phyloP scores from a whole-genome alignment of 2,329 filamentous ascomycete genomes.

The Ascomycota sp. region DNA sequence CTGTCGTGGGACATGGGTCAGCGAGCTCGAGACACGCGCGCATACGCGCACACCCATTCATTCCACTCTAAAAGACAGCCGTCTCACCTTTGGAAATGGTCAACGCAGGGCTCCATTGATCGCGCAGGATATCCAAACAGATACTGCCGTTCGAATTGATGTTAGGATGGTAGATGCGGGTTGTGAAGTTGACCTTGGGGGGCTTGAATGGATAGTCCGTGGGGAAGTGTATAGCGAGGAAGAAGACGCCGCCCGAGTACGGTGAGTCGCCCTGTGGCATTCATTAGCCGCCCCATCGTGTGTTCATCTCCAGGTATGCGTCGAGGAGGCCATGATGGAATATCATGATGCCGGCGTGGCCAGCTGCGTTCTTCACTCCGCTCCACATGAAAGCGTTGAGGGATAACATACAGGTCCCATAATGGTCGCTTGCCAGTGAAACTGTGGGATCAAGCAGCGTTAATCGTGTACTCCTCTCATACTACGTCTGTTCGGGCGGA shows the following conservation, averaged over 20 bases:
- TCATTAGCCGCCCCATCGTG: neutral
- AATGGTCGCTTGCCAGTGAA: constrained; percentile 99
- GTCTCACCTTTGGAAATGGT: constrained; percentile 85
- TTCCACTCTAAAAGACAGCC: neutral
- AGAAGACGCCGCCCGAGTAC: constrained; percentile 96
- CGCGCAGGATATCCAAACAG: constrained; percentile 90
- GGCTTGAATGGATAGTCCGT: constrained; percentile 99
- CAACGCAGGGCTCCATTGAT: constrained; percentile 96
- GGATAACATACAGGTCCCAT: constrained; percentile 74
- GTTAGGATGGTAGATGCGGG: constrained; percentile 97
- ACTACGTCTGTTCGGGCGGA: no score
- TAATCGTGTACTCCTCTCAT: neutral
- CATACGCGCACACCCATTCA: neutral
- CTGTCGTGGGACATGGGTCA: constrained; percentile 20
- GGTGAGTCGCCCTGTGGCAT: constrained; percentile 64
- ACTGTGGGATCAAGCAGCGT: constrained; percentile 29
- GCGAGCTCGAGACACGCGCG: neutral
- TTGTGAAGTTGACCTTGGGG: constrained; percentile 99
- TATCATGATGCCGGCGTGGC: no score
- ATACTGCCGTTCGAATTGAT: constrained; percentile 99
- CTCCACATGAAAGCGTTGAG: neutral
- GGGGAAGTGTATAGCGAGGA: constrained; percentile 95
- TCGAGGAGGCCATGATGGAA: no score
- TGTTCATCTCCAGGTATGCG: no score
- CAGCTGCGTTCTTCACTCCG: no score